A percentile compares a stretch with the other conserved stretches of the same genome.
Conservation (phyloP, 306 rosid species). For the Quercus berberidifolia region DNA sequence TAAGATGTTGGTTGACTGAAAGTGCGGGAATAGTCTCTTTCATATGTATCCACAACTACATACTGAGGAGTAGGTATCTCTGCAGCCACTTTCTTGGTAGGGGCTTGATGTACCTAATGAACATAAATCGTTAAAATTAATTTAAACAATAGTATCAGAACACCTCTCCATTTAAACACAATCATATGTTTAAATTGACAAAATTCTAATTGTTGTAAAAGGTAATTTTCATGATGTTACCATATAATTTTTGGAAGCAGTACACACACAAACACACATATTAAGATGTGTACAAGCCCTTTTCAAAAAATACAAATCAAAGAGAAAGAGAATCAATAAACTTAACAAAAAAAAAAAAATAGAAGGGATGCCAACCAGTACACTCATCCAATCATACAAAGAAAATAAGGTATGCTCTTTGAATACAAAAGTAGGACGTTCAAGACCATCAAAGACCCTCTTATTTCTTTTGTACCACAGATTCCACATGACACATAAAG, state of each 20-base stretch:
- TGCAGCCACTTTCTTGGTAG: conserved; percentile 58
- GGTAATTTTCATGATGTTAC: neutral
- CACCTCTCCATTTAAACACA: neutral
- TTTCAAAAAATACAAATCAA: too few relatives aligned
- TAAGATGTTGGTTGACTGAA: conserved; percentile 81
- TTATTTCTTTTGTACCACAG: too few relatives aligned
- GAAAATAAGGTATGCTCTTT: too few relatives aligned
- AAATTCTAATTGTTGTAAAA: neutral
- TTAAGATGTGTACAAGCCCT: too few relatives aligned
- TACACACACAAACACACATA: neutral
- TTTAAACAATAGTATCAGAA: neutral
- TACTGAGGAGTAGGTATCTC: conserved; percentile 93
- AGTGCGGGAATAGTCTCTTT: conserved; percentile 84
- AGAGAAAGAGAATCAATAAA: too few relatives aligned
- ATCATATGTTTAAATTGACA: neutral
- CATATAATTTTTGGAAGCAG: neutral
- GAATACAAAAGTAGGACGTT: too few relatives aligned
- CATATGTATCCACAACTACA: conserved; percentile 87
- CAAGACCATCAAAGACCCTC: too few relatives aligned
- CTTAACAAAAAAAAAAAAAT: too few relatives aligned
- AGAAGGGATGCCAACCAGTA: too few relatives aligned
- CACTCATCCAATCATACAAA: too few relatives aligned
- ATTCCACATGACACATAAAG: too few relatives aligned
- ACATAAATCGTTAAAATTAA: neutral
- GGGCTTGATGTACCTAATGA: conserved; percentile 45